Evolutionary conservation across 2,329 filamentous ascomycete species (phyloP).

Genomic region (Fonsecaea multimorphosa): DNA sequence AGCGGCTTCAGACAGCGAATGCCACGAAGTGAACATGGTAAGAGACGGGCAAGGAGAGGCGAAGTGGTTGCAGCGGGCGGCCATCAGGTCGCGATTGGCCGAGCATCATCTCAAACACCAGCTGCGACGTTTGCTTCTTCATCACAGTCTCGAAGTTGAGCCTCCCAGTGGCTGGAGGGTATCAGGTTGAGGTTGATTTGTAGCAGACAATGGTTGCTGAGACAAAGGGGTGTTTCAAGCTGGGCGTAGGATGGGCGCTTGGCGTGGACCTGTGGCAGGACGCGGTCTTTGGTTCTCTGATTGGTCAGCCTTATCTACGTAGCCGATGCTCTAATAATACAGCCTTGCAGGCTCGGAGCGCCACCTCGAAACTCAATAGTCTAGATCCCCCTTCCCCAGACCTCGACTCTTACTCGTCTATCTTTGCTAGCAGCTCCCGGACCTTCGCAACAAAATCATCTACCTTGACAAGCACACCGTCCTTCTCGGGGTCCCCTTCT

Average conservation of each 20-base stretch:
- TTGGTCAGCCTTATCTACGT: constrained; percentile 18
- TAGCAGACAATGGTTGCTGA: constrained; percentile 32
- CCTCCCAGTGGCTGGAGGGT: constrained; percentile 30
- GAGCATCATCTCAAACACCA: constrained; percentile 31
- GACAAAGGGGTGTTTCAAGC: constrained; percentile 33
- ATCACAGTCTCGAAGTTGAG: constrained; percentile 31
- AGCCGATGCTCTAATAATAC: constrained; percentile 14
- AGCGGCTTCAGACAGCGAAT: constrained; percentile 36
- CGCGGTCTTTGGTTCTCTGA: neutral
- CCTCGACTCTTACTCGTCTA: constrained; percentile 11
- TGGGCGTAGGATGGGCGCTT: constrained; percentile 24
- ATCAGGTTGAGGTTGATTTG: constrained; percentile 34
- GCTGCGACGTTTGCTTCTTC: constrained; percentile 34
- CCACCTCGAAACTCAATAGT: neutral
- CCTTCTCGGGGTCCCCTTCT: constrained; percentile 87
- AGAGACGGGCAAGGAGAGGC: constrained; percentile 17
- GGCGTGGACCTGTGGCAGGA: neutral
- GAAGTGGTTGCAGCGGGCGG: constrained; percentile 19
- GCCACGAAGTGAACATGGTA: constrained; percentile 22
- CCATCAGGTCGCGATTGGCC: constrained; percentile 29
- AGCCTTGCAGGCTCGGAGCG: constrained; percentile 12
- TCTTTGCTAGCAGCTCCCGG: constrained; percentile 21
- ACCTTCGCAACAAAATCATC: constrained; percentile 32
- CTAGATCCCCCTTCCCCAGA: constrained; percentile 8
- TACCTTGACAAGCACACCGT: constrained; percentile 76